Evolutionary conservation across 345 rosid species (phyloP), one percentile per base, ranked within the genome.

Genomic region (Rhizophora apiculata): DNA sequence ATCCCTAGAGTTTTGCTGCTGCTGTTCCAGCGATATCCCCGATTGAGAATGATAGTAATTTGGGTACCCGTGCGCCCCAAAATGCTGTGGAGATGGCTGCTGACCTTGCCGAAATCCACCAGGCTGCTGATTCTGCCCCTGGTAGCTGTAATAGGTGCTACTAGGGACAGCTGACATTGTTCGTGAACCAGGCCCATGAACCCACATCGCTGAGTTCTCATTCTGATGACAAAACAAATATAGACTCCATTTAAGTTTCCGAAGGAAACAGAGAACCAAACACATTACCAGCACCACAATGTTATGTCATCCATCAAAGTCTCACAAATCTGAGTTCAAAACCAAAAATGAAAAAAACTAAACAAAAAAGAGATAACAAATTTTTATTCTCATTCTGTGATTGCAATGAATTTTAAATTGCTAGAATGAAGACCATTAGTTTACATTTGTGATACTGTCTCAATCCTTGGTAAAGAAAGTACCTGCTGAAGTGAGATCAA

Each of bases 111-210:
- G 87, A 70, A 82, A 88, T 37, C 83, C 93, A 27, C 76, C 86
- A 31, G 89, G 89, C 67, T 89, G 97, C 79, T 93, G 98, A 68
- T 84, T 88, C 75, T 95, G 97, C 65, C 90, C 94, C 83, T 89
- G 96, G 79, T 86, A 90, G 89, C 85, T 82, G 86, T 88, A 88
- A 81, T 91, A 92, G 48, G 91, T 83, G 84, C 75, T 94, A 22
- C 81, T 84, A 0, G 96, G 96, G 59, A 85, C 86, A 22, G 86
- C 90, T 16, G 88, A 77, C 90, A 88, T 87, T 18, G 96, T 80
- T 68, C 96, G 81, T 2, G 96, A 85, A 63, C 91, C 97, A 49
- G 85, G 85, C 26, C 97, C 94, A 0, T 90, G 97, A 67, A 86
- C 79, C 97, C 97, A 95, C 96, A 90, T 84, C 10, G 78, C 92